A percentile compares a stretch with the other conserved stretches of the same genome.
Conservation (phyloP, 176 grass and related monocot genomes). For the Stipa capillata region DNA sequence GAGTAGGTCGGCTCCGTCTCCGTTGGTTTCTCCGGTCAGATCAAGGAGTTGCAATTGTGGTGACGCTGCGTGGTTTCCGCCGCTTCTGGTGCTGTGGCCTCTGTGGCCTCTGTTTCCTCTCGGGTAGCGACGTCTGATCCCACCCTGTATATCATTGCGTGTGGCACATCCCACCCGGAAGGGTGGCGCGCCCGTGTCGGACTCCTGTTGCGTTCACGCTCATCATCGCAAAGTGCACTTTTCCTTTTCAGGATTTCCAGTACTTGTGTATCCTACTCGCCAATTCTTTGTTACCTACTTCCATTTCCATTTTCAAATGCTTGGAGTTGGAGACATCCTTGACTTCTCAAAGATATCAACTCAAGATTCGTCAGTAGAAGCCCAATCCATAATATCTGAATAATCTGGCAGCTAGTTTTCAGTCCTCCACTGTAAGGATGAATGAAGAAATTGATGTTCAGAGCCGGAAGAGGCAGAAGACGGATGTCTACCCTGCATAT, state of each 20-base stretch:
- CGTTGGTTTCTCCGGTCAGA: no score
- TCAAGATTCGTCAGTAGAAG: slow-evolving; percentile 76
- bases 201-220: no score
- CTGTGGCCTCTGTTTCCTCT: no score
- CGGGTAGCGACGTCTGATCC: no score
- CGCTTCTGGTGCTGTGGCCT: no score
- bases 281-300: background rate
- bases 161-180: no score
- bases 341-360: slow-evolving; percentile 76
- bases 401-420: slow-evolving; percentile 59
- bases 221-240: slow-evolving; percentile 26
- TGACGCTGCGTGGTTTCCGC: no score
- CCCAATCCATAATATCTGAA: slow-evolving; percentile 83
- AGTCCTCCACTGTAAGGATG: slow-evolving; percentile 24
- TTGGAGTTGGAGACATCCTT: slow-evolving; percentile 39
- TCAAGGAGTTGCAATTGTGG: no score
- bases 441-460: slow-evolving; percentile 40
- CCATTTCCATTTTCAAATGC: slow-evolving; percentile 1
- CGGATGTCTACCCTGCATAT: slow-evolving; percentile 60
- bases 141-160: no score
- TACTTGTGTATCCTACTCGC: slow-evolving; percentile 88
- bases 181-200: no score
- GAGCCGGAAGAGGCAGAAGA: slow-evolving; percentile 60
- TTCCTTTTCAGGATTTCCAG: slow-evolving; percentile 79
- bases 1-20: no score